Evolutionary conservation across 2,329 filamentous ascomycete genomes (phyloP), one percentile per base, ranked within the genome.

Genomic region (Lizonia empirigonia): DNA sequence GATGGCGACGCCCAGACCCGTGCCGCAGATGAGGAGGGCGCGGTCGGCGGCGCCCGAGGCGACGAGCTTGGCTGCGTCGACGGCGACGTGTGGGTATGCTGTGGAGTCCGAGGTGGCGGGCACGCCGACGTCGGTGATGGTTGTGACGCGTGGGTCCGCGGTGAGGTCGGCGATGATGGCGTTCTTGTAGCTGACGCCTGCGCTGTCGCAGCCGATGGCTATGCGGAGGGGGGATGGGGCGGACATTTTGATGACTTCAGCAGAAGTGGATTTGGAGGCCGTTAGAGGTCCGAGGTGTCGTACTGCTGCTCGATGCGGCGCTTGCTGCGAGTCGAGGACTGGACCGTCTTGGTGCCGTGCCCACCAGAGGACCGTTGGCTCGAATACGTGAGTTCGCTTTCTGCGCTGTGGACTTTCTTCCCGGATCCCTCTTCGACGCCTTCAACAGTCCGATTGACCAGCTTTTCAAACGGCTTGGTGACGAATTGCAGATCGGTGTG

Each of bases 1-100:
- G 69, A 95, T 95, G 63, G 91, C 90, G 7, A 96, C 91, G 16
- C 91, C 91, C 7, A 96, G 82, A 0, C 91, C 91, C 0, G 91
- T 95, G 2, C 91, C 90, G 76, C 90, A 95, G 77, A 95, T 90
- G 33, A 91, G 77, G 29, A 95, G 79, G 0, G 89, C 90, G 44
- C 90, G 86, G 74, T 95, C 90, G 44, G 83, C 87, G 64, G 85
- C 80, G 34, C 86, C 86, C 5, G 78, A 72, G 4, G 80, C 78
- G 9, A 89, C 82, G 29, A 88, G 77, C 53, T 82, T 78, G 33
- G 88, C 88, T 5, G 89, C 90, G 30, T 84, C 83, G 32, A 90
- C 88, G 50, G 90, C 90, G 32, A 89, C 82, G 72, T 90, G 87
- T 0, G 90, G 89, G 73, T 95, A 95, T 2, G 90, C 86, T 1